These are phyloP conservation scores for Pogostemon cablin DNA, from an alignment of 257 asterid species.

Conservation along the genomic window DNA sequence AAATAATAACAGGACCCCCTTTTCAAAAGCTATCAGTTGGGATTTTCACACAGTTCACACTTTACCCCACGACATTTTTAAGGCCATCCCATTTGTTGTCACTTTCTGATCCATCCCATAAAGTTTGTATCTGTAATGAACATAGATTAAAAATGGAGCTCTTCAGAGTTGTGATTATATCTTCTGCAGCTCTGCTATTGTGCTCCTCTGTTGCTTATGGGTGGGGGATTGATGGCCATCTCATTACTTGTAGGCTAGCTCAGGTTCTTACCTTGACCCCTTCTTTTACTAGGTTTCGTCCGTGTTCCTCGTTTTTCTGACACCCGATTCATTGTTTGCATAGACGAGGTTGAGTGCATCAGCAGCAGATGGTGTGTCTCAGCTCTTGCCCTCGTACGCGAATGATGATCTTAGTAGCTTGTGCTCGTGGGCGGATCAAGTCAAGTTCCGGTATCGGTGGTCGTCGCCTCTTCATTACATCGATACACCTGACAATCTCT, in stretches of 20 bases:
- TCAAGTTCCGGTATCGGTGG: constrained; percentile 75
- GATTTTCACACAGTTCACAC: constrained; percentile 32
- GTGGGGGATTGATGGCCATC: constrained; percentile 92
- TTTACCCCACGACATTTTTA: not conserved
- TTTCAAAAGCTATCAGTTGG: constrained; percentile 1
- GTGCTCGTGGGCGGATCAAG: constrained; percentile 86
- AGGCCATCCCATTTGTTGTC: not conserved
- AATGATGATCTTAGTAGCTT: constrained; percentile 64
- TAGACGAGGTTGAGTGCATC: constrained; percentile 71
- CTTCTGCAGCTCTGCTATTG: constrained; percentile 37
- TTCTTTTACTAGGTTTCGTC: not conserved
- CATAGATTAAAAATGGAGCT: constrained; percentile 40
- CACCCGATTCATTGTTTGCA: not conserved
- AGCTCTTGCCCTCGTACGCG: constrained; percentile 62
- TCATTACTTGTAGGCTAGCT: constrained; percentile 68
- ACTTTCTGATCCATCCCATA: not conserved
- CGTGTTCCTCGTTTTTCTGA: not conserved
- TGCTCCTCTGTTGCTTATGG: constrained; percentile 50
- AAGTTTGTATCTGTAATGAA: not conserved
- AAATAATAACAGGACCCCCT: not conserved
- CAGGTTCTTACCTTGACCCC: constrained; percentile 47
- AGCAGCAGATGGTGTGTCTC: constrained; percentile 70
- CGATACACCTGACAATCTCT: constrained; percentile 74
- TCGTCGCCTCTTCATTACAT: constrained; percentile 83
- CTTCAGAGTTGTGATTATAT: constrained; percentile 25